Evolutionary conservation across 2,329 filamentous ascomycete genomes (phyloP).

Genomic region (Colletotrichum lupini): DNA sequence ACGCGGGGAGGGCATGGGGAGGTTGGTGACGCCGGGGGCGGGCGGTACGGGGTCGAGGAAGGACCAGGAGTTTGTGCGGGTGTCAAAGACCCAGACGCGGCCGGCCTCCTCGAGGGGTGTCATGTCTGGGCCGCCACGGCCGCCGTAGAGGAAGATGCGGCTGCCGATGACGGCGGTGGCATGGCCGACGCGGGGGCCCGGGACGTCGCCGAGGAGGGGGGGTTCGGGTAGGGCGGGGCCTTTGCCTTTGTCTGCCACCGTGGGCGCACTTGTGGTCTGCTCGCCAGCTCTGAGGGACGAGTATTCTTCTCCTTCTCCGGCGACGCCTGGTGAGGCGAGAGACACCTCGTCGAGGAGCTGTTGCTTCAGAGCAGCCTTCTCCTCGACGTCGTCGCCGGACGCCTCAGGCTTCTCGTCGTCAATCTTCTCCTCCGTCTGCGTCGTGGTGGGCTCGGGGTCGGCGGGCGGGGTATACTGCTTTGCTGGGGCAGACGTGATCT

Average conservation of each 20-base stretch:
- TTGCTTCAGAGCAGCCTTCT: slow-evolving; percentile 42
- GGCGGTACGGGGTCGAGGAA: slow-evolving; percentile 67
- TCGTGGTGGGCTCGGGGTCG: slow-evolving; percentile 32
- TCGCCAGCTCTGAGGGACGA: background rate
- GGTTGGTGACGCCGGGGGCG: slow-evolving; percentile 53
- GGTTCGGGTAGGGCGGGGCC: slow-evolving; percentile 37
- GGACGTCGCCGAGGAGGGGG: slow-evolving; percentile 57
- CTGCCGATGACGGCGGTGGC: slow-evolving; percentile 75
- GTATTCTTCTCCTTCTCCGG: slow-evolving; percentile 38
- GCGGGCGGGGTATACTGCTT: slow-evolving; percentile 36
- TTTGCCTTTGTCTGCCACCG: slow-evolving; percentile 53
- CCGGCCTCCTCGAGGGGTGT: slow-evolving; percentile 79
- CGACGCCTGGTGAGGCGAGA: slow-evolving; percentile 46
- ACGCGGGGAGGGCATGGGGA: slow-evolving; percentile 68
- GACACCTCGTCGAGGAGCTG: slow-evolving; percentile 55
- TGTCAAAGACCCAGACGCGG: slow-evolving; percentile 81
- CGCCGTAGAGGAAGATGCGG: slow-evolving; percentile 84
- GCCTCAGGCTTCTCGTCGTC: background rate
- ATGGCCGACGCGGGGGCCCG: slow-evolving; percentile 77
- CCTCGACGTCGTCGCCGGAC: slow-evolving; percentile 36
- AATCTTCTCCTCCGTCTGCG: slow-evolving; percentile 3
- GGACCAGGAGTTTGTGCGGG: slow-evolving; percentile 72
- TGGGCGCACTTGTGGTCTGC: slow-evolving; percentile 19
- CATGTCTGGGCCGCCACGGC: slow-evolving; percentile 77
- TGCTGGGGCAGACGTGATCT: slow-evolving; percentile 61